These are phyloP conservation scores for Cercospora citrullina DNA, from an alignment of 2,329 filamentous ascomycete species.

Conservation along the genomic window DNA sequence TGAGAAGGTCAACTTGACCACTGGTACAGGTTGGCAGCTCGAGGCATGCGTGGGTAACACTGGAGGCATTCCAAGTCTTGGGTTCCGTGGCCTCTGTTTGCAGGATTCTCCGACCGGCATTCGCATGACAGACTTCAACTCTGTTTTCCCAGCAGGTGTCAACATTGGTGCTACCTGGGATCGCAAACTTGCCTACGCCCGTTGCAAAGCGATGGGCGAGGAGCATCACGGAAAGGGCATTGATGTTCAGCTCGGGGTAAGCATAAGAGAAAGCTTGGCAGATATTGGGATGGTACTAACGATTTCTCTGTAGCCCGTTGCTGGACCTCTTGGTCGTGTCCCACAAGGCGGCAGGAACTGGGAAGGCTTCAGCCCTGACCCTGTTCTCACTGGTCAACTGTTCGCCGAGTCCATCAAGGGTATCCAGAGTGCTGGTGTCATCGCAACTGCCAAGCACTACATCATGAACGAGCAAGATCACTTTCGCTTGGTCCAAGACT, in stretches of 20 bases:
- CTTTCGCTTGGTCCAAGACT: slow-evolving; percentile 41
- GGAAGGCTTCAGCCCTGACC: slow-evolving; percentile 66
- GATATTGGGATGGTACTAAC: background rate
- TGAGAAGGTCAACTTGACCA: slow-evolving; percentile 41
- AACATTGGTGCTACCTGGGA: slow-evolving; percentile 50
- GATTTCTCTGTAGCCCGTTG: slow-evolving; percentile 49
- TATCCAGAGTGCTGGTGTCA: slow-evolving; percentile 44
- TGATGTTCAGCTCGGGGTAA: slow-evolving; percentile 63
- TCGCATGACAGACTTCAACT: slow-evolving; percentile 44
- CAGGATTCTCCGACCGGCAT: slow-evolving; percentile 46
- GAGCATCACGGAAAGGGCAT: slow-evolving; percentile 46
- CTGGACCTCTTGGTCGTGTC: slow-evolving; percentile 55
- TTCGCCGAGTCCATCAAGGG: slow-evolving; percentile 32
- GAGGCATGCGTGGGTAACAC: slow-evolving; percentile 42
- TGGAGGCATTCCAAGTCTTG: slow-evolving; percentile 39
- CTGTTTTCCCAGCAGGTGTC: slow-evolving; percentile 45
- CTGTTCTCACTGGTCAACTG: slow-evolving; percentile 54
- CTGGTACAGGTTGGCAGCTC: slow-evolving; percentile 50
- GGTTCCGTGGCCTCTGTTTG: slow-evolving; percentile 46
- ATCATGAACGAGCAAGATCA: slow-evolving; percentile 57
- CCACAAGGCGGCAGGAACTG: slow-evolving; percentile 39
- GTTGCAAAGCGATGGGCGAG: slow-evolving; percentile 37
- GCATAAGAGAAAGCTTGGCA: background rate
- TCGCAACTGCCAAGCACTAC: slow-evolving; percentile 56
- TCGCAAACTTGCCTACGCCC: slow-evolving; percentile 36